These are phyloP conservation scores for Galeopsis tetrahit DNA, from an alignment of 257 asterid genomes.

Conservation along the genomic window DNA sequence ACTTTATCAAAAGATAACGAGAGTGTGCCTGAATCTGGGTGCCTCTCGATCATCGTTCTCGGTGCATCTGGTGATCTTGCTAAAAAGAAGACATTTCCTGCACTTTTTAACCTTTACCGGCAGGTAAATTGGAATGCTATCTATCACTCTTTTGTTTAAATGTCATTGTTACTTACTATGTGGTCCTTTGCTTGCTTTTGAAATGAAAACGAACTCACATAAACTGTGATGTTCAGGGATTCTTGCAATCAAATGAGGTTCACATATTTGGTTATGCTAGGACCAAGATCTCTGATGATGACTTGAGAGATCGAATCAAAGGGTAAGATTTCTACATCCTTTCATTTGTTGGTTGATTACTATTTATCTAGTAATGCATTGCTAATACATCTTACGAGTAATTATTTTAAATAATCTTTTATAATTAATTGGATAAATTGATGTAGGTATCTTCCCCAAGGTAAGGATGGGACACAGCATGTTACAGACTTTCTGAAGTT, in stretches of 20 bases:
- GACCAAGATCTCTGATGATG: constrained; percentile 82
- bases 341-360: neutral
- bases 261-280: constrained; percentile 98
- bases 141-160: neutral
- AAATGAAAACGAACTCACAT: neutral
- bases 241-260: constrained; percentile 79
- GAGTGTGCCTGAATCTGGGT: constrained; percentile 67
- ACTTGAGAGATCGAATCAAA: constrained; percentile 75
- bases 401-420: constrained; percentile 18
- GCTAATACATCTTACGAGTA: neutral
- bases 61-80: constrained; percentile 99
- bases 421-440: constrained; percentile 20
- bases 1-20: constrained; percentile 54
- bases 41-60: constrained; percentile 85
- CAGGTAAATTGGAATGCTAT: constrained; percentile 56
- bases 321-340: constrained; percentile 56
- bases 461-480: constrained; percentile 53
- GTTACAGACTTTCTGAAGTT: constrained; percentile 72
- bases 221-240: constrained; percentile 61
- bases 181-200: neutral
- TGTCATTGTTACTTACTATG: neutral
- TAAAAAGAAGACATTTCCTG: constrained; percentile 98
- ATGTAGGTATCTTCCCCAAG: constrained; percentile 73
- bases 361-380: neutral
- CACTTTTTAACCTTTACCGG: constrained; percentile 89